These are phyloP conservation scores for Coemansia sp. DNA, from an alignment of 192 early-diverging fungal species.

Conservation along the genomic window DNA sequence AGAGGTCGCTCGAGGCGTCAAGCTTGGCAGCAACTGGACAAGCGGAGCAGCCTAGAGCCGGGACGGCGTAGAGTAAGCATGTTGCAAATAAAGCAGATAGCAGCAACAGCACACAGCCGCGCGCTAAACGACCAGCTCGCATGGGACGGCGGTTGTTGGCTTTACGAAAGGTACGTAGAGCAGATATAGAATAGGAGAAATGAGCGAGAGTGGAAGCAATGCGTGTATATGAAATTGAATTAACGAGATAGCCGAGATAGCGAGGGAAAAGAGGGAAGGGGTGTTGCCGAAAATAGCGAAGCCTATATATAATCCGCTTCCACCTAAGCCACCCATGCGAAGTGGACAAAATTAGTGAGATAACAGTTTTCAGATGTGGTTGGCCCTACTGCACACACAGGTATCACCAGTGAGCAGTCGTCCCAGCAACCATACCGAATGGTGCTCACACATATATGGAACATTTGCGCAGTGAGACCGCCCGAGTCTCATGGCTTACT, in stretches of 20 bases:
- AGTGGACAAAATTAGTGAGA: neutral
- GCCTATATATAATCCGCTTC: neutral
- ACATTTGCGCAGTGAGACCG: slow-evolving; percentile 4
- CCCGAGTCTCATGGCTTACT: slow-evolving; percentile 2
- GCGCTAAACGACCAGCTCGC: slow-evolving; percentile 8
- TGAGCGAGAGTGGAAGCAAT: neutral
- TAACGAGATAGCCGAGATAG: neutral
- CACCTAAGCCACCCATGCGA: neutral
- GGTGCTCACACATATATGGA: neutral
- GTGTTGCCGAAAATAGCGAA: neutral
- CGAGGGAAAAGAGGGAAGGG: neutral
- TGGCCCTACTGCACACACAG: slow-evolving; percentile 6
- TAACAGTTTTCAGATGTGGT: neutral
- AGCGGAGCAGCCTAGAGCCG: neutral
- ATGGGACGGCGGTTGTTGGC: neutral
- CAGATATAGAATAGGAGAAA: neutral
- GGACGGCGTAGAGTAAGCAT: neutral
- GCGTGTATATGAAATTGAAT: neutral
- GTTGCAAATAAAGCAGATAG: neutral
- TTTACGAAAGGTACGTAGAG: neutral
- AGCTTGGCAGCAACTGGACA: neutral
- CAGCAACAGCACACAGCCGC: slow-evolving; percentile 1
- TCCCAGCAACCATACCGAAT: neutral
- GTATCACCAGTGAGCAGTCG: neutral
- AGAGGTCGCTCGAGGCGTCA: slow-evolving; percentile 19